A percentile compares a stretch with the other conserved stretches of the same genome.
phyloP scores from a whole-genome alignment of 352 stramenopile genomes.

The Blastocystis hominis region DNA sequence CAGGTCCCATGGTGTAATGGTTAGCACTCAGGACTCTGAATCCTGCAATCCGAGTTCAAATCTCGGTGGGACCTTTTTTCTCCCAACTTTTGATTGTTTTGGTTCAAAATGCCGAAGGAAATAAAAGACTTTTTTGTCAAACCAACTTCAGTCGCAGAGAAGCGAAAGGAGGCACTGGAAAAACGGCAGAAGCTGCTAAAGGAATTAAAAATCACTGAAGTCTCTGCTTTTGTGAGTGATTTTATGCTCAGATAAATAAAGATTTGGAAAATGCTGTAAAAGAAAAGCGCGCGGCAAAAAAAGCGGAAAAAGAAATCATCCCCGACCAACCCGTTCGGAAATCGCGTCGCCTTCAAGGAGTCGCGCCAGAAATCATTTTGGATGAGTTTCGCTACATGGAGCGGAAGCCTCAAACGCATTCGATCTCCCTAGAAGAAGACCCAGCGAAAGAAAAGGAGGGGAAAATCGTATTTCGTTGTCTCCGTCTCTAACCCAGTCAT shows the following conservation, averaged over 20 bases:
- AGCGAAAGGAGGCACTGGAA: slow-evolving; percentile 14
- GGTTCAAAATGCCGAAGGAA: slow-evolving; percentile 18
- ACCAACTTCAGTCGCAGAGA: not conserved
- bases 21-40: slow-evolving; percentile 55
- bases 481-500: not conserved
- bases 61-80: slow-evolving; percentile 8
- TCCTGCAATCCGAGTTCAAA: slow-evolving; percentile 56
- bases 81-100: too few relatives aligned
- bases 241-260: not conserved
- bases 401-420: not conserved
- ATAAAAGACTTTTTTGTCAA: slow-evolving; percentile 41
- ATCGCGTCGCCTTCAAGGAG: not conserved
- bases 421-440: not conserved
- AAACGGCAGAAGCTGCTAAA: slow-evolving; percentile 38
- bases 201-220: slow-evolving; percentile 9
- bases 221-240: not conserved
- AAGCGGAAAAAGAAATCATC: not conserved
- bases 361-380: not conserved
- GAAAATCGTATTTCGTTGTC: not conserved
- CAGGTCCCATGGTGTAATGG: slow-evolving; percentile 46
- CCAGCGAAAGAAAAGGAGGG: not conserved
- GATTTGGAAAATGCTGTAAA: not conserved
- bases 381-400: slow-evolving; percentile 31
- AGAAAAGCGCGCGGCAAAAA: not conserved
- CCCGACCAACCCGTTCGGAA: not conserved